Evolutionary conservation across 495 filamentous ascomycete species (phyloP).

Genomic region (Aspergillus ostianus): DNA sequence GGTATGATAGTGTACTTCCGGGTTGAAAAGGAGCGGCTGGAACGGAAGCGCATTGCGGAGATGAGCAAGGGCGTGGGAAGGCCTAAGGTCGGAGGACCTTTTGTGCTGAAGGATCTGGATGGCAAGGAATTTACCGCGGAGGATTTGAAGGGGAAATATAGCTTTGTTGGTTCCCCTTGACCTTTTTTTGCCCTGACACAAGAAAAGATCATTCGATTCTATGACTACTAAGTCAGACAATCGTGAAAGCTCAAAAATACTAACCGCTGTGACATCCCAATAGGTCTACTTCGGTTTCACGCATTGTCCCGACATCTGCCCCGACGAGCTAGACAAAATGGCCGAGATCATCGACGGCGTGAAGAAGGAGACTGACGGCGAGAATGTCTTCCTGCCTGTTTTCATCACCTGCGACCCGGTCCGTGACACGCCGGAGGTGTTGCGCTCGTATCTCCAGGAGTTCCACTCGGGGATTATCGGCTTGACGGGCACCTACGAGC

Average conservation of each 20-base stretch:
- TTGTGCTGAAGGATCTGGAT: constrained; percentile 77
- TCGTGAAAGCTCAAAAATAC: neutral
- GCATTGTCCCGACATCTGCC: constrained; percentile 98
- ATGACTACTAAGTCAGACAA: neutral
- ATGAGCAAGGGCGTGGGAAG: constrained; percentile 87
- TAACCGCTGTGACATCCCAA: neutral
- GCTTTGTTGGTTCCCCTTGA: constrained; percentile 51
- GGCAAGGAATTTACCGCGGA: constrained; percentile 71
- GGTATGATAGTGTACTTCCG: constrained; percentile 88
- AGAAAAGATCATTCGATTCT: neutral
- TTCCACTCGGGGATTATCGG: constrained; percentile 89
- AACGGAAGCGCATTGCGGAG: constrained; percentile 81
- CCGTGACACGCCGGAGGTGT: constrained; percentile 79
- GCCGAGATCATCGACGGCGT: constrained; percentile 86
- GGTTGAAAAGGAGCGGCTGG: constrained; percentile 82
- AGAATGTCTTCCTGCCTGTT: constrained; percentile 63
- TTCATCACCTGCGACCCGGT: constrained; percentile 96
- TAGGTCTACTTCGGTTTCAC: constrained; percentile 98
- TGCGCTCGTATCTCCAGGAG: constrained; percentile 82
- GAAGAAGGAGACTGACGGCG: constrained; percentile 44
- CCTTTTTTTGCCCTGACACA: neutral
- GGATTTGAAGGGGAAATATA: constrained; percentile 83
- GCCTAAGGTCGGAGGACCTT: constrained; percentile 89
- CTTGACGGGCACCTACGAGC: constrained; percentile 87
- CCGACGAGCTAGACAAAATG: constrained; percentile 99